Evolutionary conservation across 768 basidiomycete species (phyloP), one percentile per base, ranked within the genome.

Genomic region (Strobilomyces dryophilus): DNA sequence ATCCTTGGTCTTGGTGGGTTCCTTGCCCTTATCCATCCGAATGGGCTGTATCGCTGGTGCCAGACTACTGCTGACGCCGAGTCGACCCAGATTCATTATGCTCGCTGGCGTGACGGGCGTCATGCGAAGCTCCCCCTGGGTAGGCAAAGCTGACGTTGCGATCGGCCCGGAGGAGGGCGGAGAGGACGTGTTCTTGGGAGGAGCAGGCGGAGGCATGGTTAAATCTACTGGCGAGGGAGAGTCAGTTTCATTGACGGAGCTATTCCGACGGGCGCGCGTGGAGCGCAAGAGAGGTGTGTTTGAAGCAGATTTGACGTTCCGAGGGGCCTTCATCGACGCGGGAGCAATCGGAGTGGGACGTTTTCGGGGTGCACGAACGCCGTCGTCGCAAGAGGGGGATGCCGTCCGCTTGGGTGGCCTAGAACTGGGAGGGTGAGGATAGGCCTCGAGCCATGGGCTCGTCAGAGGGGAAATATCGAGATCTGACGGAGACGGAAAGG

Each of bases 81-180:
- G 67, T 35, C 79, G 72, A 4, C 85, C 84, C 8, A 98, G 76
- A 58, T 95, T 95, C 90, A 98, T 92, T 64, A 98, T 87, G 53
- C 84, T 89, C 0, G 92, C 88, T 1, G 95, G 95, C 0, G 95
- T 97, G 41, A 92, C 91, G 7, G 95, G 95, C 5, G 76, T 81
- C 55, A 84, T 55, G 74, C 76, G 66, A 66, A 64, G 8, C 48
- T 59, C 55, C 24, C 61, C 63, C 35, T 54, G 59, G 1, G 55
- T 21, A 44, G 57, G 51, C 29, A 52, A 37, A 21, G 53, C 24
- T n/a, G 49, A 17, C 7, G 56, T 48, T 0, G 53, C 34, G 10
- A 46, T 39, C 9, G 44, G 36, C 11, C 37, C 24, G n/a, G 62
- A 49, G 12, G 45, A 55, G 18, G 62, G 43, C 7, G 63, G 53